A percentile compares a stretch with the other conserved stretches of the same genome.
Evolutionary conservation across 2,329 filamentous ascomycete genomes (phyloP).

Genomic region (Alternaria dauci): DNA sequence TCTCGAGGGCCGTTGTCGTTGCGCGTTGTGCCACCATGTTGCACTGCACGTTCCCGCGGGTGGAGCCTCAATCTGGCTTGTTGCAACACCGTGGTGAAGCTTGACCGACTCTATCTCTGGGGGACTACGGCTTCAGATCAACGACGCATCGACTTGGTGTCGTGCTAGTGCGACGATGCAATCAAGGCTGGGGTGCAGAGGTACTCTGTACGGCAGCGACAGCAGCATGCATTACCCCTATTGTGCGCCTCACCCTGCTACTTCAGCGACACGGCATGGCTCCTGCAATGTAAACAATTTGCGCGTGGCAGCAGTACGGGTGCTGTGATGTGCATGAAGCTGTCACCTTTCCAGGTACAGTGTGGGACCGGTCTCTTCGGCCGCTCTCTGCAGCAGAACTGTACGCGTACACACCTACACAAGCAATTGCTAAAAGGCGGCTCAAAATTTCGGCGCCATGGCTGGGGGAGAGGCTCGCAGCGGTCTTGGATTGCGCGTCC

Average conservation of each 20-base stretch:
- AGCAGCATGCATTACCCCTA: slow-evolving; percentile 31
- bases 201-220: slow-evolving; percentile 10
- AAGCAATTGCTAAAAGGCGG: slow-evolving; percentile 5
- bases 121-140: slow-evolving; percentile 20
- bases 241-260: slow-evolving; percentile 22
- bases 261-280: slow-evolving; percentile 13
- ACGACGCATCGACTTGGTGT: slow-evolving; percentile 25
- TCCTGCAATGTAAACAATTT: slow-evolving; percentile 17
- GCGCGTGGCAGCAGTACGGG: slow-evolving; percentile 2
- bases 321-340: not conserved
- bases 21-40: slow-evolving; percentile 2
- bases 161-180: slow-evolving; percentile 30
- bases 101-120: slow-evolving; percentile 15
- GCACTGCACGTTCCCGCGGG: slow-evolving; percentile 10
- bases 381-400: slow-evolving; percentile 1
- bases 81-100: slow-evolving; percentile 15
- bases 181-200: slow-evolving; percentile 14
- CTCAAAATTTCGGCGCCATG: slow-evolving; percentile 17
- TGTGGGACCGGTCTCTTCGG: slow-evolving; percentile 15
- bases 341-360: slow-evolving; percentile 2
- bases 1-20: not conserved
- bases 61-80: slow-evolving; percentile 10
- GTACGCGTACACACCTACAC: slow-evolving; percentile 15
- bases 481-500: slow-evolving; percentile 43
- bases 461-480: not conserved